Evolutionary conservation across 1,284 basidiomycete genomes (phyloP).

Genomic region (Apiotrichum akiyoshidainum): DNA sequence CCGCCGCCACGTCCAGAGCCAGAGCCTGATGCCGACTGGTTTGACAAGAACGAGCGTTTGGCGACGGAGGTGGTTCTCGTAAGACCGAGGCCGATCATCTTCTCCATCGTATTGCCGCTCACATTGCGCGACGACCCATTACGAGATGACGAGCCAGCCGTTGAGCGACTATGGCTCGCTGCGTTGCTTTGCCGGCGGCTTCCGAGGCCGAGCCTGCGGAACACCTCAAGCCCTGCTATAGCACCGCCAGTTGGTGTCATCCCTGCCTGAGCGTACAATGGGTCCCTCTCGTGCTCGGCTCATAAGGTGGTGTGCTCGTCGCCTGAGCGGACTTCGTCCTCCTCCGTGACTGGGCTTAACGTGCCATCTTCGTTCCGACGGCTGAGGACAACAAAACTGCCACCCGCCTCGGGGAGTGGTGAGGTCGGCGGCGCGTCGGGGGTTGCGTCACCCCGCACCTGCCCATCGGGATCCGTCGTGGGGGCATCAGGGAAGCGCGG

Average conservation of each 20-base stretch:
- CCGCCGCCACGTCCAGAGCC: background rate
- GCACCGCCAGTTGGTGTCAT: background rate
- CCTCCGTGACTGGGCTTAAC: background rate
- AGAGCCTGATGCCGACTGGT: background rate
- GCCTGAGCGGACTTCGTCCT: background rate
- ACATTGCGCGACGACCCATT: slow-evolving; percentile 11
- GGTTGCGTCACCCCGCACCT: background rate
- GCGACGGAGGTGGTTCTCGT: background rate
- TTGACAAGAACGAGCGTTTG: background rate
- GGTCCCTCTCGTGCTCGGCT: background rate
- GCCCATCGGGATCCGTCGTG: background rate
- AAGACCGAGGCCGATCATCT: slow-evolving; percentile 10
- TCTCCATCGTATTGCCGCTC: slow-evolving; percentile 22
- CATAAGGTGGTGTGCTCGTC: slow-evolving; percentile 2
- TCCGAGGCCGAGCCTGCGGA: slow-evolving; percentile 13
- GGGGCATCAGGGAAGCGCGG: background rate
- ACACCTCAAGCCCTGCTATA: slow-evolving; percentile 10
- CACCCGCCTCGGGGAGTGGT: too few species aligned
- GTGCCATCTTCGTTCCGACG: background rate
- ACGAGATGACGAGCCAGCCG: slow-evolving; percentile 3
- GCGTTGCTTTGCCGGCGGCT: background rate
- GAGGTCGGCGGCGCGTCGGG: background rate
- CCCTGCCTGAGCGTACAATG: background rate
- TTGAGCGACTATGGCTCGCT: background rate
- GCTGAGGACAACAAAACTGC: too few species aligned